phyloP scores from a whole-genome alignment of 257 asterid species.

The Osmanthus fragrans region DNA sequence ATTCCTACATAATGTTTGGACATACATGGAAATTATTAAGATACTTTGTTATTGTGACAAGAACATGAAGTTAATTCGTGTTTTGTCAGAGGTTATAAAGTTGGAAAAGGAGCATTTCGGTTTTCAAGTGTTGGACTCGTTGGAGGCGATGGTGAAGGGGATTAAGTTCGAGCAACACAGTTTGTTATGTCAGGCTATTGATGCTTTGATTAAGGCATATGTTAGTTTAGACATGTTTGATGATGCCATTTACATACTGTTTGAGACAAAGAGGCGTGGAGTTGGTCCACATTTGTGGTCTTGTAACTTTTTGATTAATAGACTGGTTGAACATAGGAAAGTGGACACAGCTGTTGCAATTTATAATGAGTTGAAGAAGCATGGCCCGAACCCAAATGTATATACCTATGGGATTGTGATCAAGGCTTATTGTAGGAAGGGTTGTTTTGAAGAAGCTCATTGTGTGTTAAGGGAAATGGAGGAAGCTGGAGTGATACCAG shows the following conservation, averaged over 20 bases:
- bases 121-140: constrained; percentile 55
- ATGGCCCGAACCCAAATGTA: constrained; percentile 60
- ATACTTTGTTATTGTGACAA: constrained; percentile 61
- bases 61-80: constrained; percentile 48
- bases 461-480: constrained; percentile 60
- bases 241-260: constrained; percentile 59
- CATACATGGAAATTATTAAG: constrained; percentile 64
- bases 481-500: constrained; percentile 58
- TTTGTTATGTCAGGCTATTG: constrained; percentile 53
- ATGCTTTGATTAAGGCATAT: constrained; percentile 59
- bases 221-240: constrained; percentile 65
- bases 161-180: constrained; percentile 40
- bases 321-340: constrained; percentile 55
- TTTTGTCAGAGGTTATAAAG: constrained; percentile 54
- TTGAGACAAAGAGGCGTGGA: constrained; percentile 42
- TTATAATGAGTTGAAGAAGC: constrained; percentile 53
- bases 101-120: constrained; percentile 36
- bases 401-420: constrained; percentile 74
- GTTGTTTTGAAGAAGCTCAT: constrained; percentile 53
- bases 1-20: constrained; percentile 50
- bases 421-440: constrained; percentile 61
- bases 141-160: constrained; percentile 63
- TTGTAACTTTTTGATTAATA: constrained; percentile 66
- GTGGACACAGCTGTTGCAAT: constrained; percentile 51
- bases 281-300: constrained; percentile 52